phyloP scores from a whole-genome alignment of 352 stramenopile species.

The Phytopythium kandeliae region DNA sequence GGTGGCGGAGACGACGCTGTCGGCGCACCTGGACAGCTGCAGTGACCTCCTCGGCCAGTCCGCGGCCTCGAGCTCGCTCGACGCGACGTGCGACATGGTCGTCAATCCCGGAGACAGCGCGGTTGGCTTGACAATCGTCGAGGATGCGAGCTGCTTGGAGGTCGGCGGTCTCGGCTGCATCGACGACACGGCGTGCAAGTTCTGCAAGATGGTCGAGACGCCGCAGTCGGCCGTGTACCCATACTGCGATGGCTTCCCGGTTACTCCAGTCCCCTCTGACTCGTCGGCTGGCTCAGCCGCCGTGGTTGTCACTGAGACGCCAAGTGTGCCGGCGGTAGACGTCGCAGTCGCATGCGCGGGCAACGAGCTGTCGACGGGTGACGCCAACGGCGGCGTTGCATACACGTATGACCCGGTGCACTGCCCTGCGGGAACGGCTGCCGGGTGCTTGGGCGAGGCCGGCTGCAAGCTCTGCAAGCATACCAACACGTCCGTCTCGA shows the following conservation, averaged over 20 bases:
- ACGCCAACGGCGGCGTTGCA: constrained; percentile 19
- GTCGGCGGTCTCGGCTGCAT: constrained; percentile 7
- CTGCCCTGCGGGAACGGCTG: constrained; percentile 16
- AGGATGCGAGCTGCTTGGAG: constrained; percentile 17
- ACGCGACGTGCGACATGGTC: constrained; percentile 10
- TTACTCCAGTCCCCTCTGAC: neutral
- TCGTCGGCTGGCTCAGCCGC: neutral
- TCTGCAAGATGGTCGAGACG: constrained; percentile 17
- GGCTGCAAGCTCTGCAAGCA: constrained; percentile 28
- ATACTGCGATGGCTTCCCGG: constrained; percentile 12
- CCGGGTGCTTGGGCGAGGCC: constrained; percentile 14
- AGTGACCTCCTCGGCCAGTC: constrained; percentile 3
- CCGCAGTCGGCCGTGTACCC: constrained; percentile 18
- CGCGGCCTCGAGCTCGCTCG: neutral
- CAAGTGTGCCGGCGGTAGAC: neutral
- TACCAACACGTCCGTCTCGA: constrained; percentile 16
- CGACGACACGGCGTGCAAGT: constrained; percentile 4
- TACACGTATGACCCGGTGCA: constrained; percentile 20
- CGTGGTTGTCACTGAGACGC: neutral
- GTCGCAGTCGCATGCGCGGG: constrained; percentile 1
- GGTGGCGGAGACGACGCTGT: constrained; percentile 14
- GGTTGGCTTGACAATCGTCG: constrained; percentile 20
- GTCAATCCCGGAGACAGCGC: constrained; percentile 14
- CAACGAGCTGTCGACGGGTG: constrained; percentile 15
- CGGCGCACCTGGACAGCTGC: constrained; percentile 15